Conservation (phyloP, 2,329 filamentous ascomycete genomes). For the Coleophoma crateriformis region DNA sequence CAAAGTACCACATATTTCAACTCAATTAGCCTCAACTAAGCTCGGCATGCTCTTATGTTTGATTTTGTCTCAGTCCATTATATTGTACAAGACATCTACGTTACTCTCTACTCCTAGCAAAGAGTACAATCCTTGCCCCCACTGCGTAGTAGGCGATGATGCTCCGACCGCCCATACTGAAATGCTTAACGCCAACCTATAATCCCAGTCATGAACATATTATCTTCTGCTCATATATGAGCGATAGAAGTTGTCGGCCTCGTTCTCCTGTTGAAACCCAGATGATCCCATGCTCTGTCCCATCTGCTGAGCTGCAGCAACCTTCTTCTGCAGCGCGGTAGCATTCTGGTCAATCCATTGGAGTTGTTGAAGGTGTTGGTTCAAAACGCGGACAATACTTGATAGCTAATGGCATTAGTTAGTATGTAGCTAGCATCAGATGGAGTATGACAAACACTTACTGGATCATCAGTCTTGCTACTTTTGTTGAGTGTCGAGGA, state of each 20-base stretch:
- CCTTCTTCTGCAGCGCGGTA: slow-evolving; percentile 74
- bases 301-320: slow-evolving; percentile 75
- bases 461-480: slow-evolving; percentile 80
- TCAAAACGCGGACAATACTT: slow-evolving; percentile 92
- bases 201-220: slow-evolving; percentile 14
- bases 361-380: slow-evolving; percentile 84
- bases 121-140: not conserved
- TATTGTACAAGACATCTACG: not conserved
- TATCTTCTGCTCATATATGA: slow-evolving; percentile 76
- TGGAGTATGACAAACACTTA: slow-evolving; percentile 40
- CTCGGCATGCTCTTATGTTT: no score
- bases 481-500: slow-evolving; percentile 87
- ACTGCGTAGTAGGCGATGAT: not conserved
- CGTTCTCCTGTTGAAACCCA: slow-evolving; percentile 56
- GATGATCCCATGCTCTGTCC: slow-evolving; percentile 52
- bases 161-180: slow-evolving; percentile 6
- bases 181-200: slow-evolving; percentile 17
- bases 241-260: slow-evolving; percentile 84
- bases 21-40: no score
- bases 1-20: not conserved
- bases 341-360: slow-evolving; percentile 91
- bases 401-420: slow-evolving; percentile 56
- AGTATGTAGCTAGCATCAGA: slow-evolving; percentile 3
- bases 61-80: not conserved
- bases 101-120: not conserved